Conservation (phyloP, 176 grass and related monocot species). For the Cenchrus purpureus region DNA sequence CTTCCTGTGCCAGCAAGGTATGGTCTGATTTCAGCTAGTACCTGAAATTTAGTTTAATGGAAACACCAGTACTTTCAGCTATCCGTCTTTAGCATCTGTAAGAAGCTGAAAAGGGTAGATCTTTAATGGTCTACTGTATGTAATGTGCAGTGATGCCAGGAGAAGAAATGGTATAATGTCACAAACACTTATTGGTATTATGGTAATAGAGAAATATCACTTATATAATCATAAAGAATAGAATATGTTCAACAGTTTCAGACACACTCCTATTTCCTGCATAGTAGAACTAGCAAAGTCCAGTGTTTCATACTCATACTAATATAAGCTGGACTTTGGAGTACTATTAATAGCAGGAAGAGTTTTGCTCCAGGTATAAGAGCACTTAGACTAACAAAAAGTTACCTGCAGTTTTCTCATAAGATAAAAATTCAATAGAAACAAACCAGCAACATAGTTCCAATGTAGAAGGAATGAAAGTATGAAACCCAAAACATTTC, state of each 20-base stretch:
- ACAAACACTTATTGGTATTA: background rate
- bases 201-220: background rate
- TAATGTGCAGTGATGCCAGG: background rate
- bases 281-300: conserved; percentile 1
- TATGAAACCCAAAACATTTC: background rate
- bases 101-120: background rate
- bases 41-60: conserved; percentile 34
- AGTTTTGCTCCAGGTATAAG: conserved; percentile 14
- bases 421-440: background rate
- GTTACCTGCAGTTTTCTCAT: background rate
- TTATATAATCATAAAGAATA: conserved; percentile 4
- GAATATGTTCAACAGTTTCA: background rate
- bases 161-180: background rate
- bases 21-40: conserved; percentile 80
- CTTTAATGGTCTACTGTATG: background rate
- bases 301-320: background rate
- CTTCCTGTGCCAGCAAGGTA: conserved; percentile 79
- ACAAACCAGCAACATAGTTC: background rate
- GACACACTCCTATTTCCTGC: background rate
- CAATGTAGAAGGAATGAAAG: background rate
- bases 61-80: background rate
- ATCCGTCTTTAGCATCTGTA: background rate
- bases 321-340: background rate
- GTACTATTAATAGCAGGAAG: background rate
- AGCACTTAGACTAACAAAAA: background rate